Evolutionary conservation across 164 flowering plant species (phyloP).

Genomic region (Sedum album): DNA sequence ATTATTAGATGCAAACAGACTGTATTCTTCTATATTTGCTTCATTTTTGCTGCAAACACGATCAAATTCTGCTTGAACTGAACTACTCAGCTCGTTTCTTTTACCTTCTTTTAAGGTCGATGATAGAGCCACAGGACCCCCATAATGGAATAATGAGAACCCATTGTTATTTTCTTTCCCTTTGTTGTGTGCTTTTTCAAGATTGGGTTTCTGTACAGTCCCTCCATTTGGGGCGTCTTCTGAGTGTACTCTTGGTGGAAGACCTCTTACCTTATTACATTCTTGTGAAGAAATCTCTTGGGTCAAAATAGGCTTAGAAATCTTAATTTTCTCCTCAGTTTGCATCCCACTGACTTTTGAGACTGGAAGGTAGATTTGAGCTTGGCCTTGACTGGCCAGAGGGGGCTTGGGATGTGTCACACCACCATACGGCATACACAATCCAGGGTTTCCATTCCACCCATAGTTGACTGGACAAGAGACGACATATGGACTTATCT

Average conservation of each 20-base stretch:
- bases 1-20: slow-evolving; percentile 71
- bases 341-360: slow-evolving; percentile 24
- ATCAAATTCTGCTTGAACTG: slow-evolving; percentile 27
- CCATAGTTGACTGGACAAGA: slow-evolving; percentile 54
- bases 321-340: slow-evolving; percentile 28
- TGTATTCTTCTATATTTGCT: slow-evolving; percentile 60
- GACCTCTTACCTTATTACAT: slow-evolving; percentile 12
- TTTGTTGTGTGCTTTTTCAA: slow-evolving; percentile 21
- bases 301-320: slow-evolving; percentile 16
- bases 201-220: slow-evolving; percentile 16
- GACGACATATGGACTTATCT: slow-evolving; percentile 52
- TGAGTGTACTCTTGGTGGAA: slow-evolving; percentile 4
- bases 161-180: slow-evolving; percentile 16
- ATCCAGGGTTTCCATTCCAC: slow-evolving; percentile 44
- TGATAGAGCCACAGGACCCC: slow-evolving; percentile 66
- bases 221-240: slow-evolving; percentile 9
- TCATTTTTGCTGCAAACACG: slow-evolving; percentile 41
- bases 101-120: slow-evolving; percentile 29
- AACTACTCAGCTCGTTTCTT: slow-evolving; percentile 23
- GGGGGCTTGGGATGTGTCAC: slow-evolving; percentile 44
- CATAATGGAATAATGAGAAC: slow-evolving; percentile 90
- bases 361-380: slow-evolving; percentile 52
- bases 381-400: slow-evolving; percentile 33
- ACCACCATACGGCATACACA: slow-evolving; percentile 58
- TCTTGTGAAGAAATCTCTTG: slow-evolving; percentile 17